A percentile compares a stretch with the other conserved stretches of the same genome.
Evolutionary conservation across 371 early-diverging fungal genomes (phyloP).

Genomic region (Smittium mucronatum): DNA sequence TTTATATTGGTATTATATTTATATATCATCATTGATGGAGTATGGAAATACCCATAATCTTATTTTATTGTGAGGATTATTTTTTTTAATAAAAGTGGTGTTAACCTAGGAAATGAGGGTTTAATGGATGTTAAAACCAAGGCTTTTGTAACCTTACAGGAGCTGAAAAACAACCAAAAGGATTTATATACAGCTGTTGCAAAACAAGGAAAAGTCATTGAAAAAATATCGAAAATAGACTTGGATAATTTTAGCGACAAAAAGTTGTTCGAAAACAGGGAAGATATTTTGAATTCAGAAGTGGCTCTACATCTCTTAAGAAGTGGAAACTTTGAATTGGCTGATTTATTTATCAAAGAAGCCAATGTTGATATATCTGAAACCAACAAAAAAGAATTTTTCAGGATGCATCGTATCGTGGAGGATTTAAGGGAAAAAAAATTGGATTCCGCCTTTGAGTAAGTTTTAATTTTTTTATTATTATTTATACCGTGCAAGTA

Average conservation of each 20-base stretch:
- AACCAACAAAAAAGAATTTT: conserved; percentile 37
- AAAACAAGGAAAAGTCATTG: conserved; percentile 64
- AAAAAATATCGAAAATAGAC: conserved; percentile 56
- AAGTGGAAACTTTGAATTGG: conserved; percentile 73
- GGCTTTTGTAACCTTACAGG: not conserved
- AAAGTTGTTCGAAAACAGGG: conserved; percentile 53
- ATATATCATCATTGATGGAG: not conserved
- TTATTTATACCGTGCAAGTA: conserved; percentile 11
- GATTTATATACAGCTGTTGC: conserved; percentile 46
- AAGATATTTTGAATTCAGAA: conserved; percentile 40
- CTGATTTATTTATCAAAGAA: conserved; percentile 37
- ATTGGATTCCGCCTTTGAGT: conserved; percentile 43
- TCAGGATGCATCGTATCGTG: conserved; percentile 45
- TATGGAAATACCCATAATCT: not conserved
- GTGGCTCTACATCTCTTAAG: conserved; percentile 68
- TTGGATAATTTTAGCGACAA: conserved; percentile 43
- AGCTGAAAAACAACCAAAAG: conserved; percentile 41
- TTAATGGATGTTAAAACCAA: not conserved
- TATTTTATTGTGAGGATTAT: not conserved
- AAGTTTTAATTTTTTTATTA: conserved; percentile 11
- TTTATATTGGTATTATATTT: not conserved
- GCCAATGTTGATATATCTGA: conserved; percentile 30
- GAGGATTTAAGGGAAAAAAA: conserved; percentile 33
- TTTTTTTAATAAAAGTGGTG: not conserved
- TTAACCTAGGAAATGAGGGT: not conserved